Base-by-base conservation (phyloP, 345 rosid species). In the Brassica cretica region DNA sequence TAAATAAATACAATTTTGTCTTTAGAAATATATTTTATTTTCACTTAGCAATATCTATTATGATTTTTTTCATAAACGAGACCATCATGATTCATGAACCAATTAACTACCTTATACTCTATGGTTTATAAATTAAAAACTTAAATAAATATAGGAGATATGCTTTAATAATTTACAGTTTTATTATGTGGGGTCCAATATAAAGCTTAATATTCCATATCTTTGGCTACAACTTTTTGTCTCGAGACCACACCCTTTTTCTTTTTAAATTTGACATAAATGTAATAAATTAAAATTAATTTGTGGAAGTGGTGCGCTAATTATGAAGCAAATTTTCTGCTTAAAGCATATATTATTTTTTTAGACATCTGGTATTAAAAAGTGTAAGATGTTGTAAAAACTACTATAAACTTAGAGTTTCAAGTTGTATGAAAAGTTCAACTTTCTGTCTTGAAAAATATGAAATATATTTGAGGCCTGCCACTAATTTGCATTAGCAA, bases 201-300 rank as follows among this genome's bases (percentile, higher is more conserved):
- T 44, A 80, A 75, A 80, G 83, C 80, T 44, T 80, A 60, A 80
- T 80, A 75, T 71, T 75, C 83, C 80, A 35, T 58, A 63, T 73
- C 78, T 73, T 71, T 64, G 59, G 51, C 77, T 68, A 41, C 63
- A 65, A 75, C 72, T 53, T 66, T 75, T 78, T 75, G 78, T 81
- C 78, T 79, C 72, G 35, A 70, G 80, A 70, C 83, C 64, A 58
- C 2, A 33, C 55, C 75, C 70, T 80, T 29, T 32, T 18, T 46
- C 16, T 46, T 41, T 65, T 80, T 12, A n/a, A 53, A 21, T 19
- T 70, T 39, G 18, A 69, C 76, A 30, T 5, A n/a, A 68, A 62
- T 44, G 21, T 67, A 24, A 61, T 24, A 24, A 1, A 8, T 24
- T 21, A 11, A n/a, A 35, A 51, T 24, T 67, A 67, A 59, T 66